These are phyloP conservation scores for Fusarium albosuccineum DNA, from an alignment of 2,329 filamentous ascomycete species.

Conservation along the genomic window DNA sequence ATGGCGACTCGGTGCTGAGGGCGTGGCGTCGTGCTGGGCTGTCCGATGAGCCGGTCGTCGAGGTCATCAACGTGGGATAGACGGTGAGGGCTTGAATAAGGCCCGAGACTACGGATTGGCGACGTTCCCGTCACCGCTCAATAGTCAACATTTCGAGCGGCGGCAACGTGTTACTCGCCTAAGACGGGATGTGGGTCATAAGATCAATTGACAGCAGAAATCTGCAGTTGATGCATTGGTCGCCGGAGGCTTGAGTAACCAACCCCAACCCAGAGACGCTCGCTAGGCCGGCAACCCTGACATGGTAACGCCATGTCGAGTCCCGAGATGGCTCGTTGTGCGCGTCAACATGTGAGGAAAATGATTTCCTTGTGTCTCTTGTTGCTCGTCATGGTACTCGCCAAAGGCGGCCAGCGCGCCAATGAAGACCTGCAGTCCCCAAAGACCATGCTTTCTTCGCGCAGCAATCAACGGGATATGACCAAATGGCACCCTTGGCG, in stretches of 20 bases:
- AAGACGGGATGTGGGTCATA: background rate
- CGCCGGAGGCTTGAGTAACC: background rate
- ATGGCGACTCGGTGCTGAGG: constrained; percentile 23
- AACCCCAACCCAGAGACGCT: background rate
- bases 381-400: constrained; percentile 9
- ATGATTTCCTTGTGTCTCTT: background rate
- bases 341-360: background rate
- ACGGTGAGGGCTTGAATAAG: constrained; percentile 6
- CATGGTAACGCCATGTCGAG: constrained; percentile 5
- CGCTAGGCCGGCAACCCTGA: background rate
- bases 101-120: constrained; percentile 4
- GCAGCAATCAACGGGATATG: background rate
- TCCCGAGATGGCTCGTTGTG: background rate
- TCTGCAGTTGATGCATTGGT: background rate
- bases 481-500: constrained; percentile 5
- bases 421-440: background rate
- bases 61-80: constrained; percentile 4
- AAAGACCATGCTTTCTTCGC: background rate
- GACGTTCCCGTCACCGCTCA: constrained; percentile 9
- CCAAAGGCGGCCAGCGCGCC: background rate
- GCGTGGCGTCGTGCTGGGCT: constrained; percentile 29
- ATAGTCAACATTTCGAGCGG: constrained; percentile 2
- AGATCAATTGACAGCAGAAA: constrained; percentile 7
- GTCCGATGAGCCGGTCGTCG: constrained; percentile 21
- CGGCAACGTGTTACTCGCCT: background rate